phyloP scores from a whole-genome alignment of 352 stramenopile genomes.

The Globisporangium paroecandrum region DNA sequence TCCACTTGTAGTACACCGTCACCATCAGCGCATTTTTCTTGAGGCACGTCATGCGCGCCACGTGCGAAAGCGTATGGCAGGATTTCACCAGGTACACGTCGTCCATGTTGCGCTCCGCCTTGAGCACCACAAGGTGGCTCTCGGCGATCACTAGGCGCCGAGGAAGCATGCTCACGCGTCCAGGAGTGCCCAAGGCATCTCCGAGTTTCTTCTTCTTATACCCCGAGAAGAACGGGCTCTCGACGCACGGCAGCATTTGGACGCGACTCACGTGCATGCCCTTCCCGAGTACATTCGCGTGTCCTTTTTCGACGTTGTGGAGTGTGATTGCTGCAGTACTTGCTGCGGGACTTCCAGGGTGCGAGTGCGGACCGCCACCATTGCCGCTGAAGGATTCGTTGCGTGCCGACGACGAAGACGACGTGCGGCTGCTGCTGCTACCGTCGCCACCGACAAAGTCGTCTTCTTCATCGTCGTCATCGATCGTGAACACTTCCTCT shows the following conservation, averaged over 20 bases:
- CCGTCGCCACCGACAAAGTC: constrained; percentile 33
- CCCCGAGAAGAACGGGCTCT: constrained; percentile 75
- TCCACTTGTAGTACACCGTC: constrained; percentile 86
- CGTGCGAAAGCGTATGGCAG: constrained; percentile 63
- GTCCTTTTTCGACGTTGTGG: constrained; percentile 53
- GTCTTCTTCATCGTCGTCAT: constrained; percentile 73
- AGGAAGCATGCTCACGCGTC: constrained; percentile 43
- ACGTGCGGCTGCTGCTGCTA: constrained; percentile 31
- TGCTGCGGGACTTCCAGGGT: constrained; percentile 13
- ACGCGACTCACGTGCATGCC: constrained; percentile 64
- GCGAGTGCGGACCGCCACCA: constrained; percentile 2
- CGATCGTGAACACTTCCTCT: constrained; percentile 84
- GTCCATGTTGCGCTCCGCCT: constrained; percentile 63
- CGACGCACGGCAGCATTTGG: constrained; percentile 68
- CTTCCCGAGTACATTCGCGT: constrained; percentile 50
- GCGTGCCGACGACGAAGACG: constrained; percentile 37
- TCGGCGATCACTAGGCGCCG: constrained; percentile 64
- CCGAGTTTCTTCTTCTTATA: constrained; percentile 79
- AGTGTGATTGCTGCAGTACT: constrained; percentile 20
- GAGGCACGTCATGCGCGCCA: constrained; percentile 82
- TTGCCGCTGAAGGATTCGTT: constrained; percentile 44
- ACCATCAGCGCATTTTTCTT: constrained; percentile 89
- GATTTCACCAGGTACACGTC: constrained; percentile 79
- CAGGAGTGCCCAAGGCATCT: constrained; percentile 1
- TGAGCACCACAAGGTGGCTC: constrained; percentile 76